phyloP scores from a whole-genome alignment of 352 stramenopile species.

The Phytophthora sojae region DNA sequence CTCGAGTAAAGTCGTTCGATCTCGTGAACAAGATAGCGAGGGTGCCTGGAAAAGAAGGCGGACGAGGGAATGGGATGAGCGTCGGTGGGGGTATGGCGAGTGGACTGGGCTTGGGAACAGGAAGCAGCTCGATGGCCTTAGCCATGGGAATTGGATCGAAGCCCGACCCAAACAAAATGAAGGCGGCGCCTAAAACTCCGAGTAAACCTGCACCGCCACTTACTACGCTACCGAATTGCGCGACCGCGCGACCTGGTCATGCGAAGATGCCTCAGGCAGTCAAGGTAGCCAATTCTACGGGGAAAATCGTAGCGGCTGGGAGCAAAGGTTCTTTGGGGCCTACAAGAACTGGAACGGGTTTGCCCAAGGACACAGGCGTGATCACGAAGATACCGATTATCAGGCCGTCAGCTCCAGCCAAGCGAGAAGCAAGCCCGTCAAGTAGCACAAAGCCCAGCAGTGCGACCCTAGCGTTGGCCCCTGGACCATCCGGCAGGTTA shows the following conservation, averaged over 20 bases:
- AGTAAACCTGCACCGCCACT: slow-evolving; percentile 59
- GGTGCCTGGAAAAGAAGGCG: slow-evolving; percentile 66
- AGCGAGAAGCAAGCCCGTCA: slow-evolving; percentile 72
- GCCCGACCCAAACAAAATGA: slow-evolving; percentile 47
- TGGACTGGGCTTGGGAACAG: slow-evolving; percentile 34
- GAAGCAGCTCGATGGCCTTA: slow-evolving; percentile 41
- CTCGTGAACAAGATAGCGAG: slow-evolving; percentile 75
- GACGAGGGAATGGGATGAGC: slow-evolving; percentile 25
- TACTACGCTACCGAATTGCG: slow-evolving; percentile 76
- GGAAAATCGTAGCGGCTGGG: slow-evolving; percentile 49
- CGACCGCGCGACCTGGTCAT: slow-evolving; percentile 51
- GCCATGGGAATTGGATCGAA: slow-evolving; percentile 48
- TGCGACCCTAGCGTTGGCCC: slow-evolving; percentile 24
- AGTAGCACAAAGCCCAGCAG: slow-evolving; percentile 55
- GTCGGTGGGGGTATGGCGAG: slow-evolving; percentile 25
- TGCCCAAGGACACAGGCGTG: slow-evolving; percentile 51
- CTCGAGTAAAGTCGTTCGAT: slow-evolving; percentile 85
- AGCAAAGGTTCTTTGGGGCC: slow-evolving; percentile 48
- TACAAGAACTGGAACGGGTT: slow-evolving; percentile 42
- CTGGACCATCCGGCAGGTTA: slow-evolving; percentile 38
- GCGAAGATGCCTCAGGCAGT: slow-evolving; percentile 61
- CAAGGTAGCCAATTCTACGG: slow-evolving; percentile 59
- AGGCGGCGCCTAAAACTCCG: slow-evolving; percentile 51
- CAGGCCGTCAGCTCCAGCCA: slow-evolving; percentile 66
- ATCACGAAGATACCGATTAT: slow-evolving; percentile 86